Percentiles rank a stretch among this genome's conserved stretches.
Conservation (phyloP, 2,329 filamentous ascomycete genomes). For the Cladophialophora chaetospira region DNA sequence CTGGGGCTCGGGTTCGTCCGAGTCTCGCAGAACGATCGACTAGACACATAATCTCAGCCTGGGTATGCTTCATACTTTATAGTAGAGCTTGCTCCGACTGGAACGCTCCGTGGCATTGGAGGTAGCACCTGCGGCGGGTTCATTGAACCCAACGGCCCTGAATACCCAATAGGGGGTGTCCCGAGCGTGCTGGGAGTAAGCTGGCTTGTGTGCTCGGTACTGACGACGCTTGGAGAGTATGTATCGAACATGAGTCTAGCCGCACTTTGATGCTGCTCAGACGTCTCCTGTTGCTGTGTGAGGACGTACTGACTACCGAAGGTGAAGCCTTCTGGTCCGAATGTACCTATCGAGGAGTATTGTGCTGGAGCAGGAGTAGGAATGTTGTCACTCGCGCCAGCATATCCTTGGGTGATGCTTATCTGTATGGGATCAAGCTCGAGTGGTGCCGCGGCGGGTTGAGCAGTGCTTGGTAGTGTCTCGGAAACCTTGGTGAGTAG, state of each 20-base stretch:
- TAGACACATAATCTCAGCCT: not conserved
- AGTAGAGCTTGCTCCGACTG: not conserved
- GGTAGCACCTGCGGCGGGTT: not conserved
- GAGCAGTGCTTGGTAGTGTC: conserved; percentile 55
- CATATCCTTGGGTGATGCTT: conserved; percentile 30
- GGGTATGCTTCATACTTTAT: not conserved
- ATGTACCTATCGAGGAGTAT: not conserved
- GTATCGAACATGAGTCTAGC: conserved; percentile 4
- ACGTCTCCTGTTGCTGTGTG: not conserved
- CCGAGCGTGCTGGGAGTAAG: not conserved
- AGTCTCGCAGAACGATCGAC: too few species aligned
- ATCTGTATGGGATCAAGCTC: conserved; percentile 6
- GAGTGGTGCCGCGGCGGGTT: not conserved
- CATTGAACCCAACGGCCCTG: not conserved
- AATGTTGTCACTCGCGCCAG: conserved; percentile 26
- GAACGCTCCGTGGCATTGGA: not conserved
- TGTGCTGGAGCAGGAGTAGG: conserved; percentile 22
- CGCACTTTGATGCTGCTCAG: not conserved
- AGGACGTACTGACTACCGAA: not conserved
- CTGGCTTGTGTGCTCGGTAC: not conserved
- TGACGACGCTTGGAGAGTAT: conserved; percentile 15
- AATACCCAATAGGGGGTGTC: not conserved
- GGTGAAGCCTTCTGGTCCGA: not conserved
- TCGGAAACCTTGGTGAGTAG: conserved; percentile 76
- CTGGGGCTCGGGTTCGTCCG: too few species aligned